A percentile compares a stretch with the other conserved stretches of the same genome.
These are phyloP conservation scores for Pleurotus cornucopiae DNA, from an alignment of 768 basidiomycete genomes.

Conservation along the genomic window DNA sequence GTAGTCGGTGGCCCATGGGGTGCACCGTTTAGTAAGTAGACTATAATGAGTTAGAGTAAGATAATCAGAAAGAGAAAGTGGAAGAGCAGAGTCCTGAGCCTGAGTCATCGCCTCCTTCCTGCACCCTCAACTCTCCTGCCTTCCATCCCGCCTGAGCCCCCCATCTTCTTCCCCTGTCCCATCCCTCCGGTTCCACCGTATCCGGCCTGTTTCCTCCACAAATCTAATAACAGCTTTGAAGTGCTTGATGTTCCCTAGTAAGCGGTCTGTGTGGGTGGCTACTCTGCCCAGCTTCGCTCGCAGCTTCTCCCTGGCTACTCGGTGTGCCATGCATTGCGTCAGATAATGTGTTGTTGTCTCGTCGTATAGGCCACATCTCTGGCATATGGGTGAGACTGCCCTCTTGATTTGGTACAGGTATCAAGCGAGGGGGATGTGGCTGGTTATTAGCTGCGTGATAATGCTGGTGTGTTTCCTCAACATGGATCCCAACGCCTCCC, in stretches of 20 bases:
- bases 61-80: too few relatives aligned
- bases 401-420: conserved; percentile 9
- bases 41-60: too few relatives aligned
- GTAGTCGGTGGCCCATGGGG: too few relatives aligned
- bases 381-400: conserved; percentile 3
- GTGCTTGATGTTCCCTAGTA: neutral
- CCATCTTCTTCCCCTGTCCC: too few relatives aligned
- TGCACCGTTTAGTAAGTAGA: too few relatives aligned
- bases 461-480: neutral
- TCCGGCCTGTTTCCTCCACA: neutral
- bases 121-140: too few relatives aligned
- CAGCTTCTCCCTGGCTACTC: neutral
- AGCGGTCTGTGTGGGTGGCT: neutral
- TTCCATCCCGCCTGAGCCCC: too few relatives aligned
- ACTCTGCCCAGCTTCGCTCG: neutral
- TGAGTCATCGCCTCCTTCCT: too few relatives aligned
- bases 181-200: neutral
- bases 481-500: neutral
- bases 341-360: conserved; percentile 11
- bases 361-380: neutral
- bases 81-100: too few relatives aligned
- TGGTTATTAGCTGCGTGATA: conserved; percentile 7
- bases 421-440: conserved; percentile 5
- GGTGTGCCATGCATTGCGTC: neutral
- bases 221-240: neutral